A percentile compares a stretch with the other conserved stretches of the same genome.
Evolutionary conservation across 495 filamentous ascomycete species (phyloP).

Genomic region (Filosporella fistucella): DNA sequence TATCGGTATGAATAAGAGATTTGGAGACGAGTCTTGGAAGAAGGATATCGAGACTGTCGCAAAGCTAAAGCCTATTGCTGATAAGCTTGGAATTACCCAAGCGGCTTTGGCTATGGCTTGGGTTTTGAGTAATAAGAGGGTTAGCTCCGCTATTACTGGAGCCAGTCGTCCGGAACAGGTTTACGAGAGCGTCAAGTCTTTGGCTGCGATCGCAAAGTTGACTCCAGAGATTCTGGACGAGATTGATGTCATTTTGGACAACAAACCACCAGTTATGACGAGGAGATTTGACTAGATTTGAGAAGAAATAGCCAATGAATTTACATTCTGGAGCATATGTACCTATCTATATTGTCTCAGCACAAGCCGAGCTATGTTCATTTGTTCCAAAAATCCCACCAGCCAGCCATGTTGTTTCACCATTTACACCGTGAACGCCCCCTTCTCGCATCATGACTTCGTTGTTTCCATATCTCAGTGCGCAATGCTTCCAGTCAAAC

Average conservation of each 20-base stretch:
- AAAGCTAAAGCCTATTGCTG: slow-evolving; percentile 58
- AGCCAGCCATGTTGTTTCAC: too few relatives aligned
- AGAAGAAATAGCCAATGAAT: too few relatives aligned
- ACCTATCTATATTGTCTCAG: too few relatives aligned
- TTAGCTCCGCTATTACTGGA: slow-evolving; percentile 73
- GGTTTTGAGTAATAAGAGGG: slow-evolving; percentile 71
- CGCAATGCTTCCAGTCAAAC: too few relatives aligned
- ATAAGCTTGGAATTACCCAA: slow-evolving; percentile 59
- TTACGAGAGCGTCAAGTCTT: slow-evolving; percentile 60
- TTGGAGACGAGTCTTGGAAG: slow-evolving; percentile 41
- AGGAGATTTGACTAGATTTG: slow-evolving; percentile 22
- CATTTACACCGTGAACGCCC: too few relatives aligned
- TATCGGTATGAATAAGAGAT: slow-evolving; percentile 37
- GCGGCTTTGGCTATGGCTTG: slow-evolving; percentile 71
- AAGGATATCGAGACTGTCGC: slow-evolving; percentile 37
- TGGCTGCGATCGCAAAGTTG: slow-evolving; percentile 56
- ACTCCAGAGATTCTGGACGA: slow-evolving; percentile 63
- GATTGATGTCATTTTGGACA: slow-evolving; percentile 63
- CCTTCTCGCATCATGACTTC: too few relatives aligned
- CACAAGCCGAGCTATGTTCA: too few relatives aligned
- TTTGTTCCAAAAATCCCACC: too few relatives aligned
- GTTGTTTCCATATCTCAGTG: too few relatives aligned
- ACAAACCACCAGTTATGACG: slow-evolving; percentile 49
- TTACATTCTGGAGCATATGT: too few relatives aligned
- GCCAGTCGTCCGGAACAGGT: slow-evolving; percentile 71